Evolutionary conservation across 2,329 filamentous ascomycete genomes (phyloP).

Genomic region (Leptographium wingfieldii): DNA sequence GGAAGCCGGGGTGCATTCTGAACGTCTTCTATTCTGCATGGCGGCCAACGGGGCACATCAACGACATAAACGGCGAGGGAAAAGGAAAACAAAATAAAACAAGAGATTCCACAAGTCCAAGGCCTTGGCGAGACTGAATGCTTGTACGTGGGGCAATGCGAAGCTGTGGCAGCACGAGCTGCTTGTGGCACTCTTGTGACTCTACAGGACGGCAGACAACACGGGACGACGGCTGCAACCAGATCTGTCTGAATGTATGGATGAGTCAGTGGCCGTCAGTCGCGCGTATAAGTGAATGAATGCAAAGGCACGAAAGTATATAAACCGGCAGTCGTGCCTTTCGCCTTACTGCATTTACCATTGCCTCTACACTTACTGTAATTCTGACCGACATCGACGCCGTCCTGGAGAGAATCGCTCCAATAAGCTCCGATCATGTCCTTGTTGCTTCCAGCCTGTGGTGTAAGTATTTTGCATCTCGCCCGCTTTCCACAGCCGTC

Average conservation of each 20-base stretch:
- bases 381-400: too few relatives aligned
- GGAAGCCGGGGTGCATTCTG: background rate
- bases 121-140: too few relatives aligned
- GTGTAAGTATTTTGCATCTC: too few relatives aligned
- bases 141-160: too few relatives aligned
- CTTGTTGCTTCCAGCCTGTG: background rate
- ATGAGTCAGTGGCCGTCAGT: background rate
- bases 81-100: background rate
- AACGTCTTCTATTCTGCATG: slow-evolving; percentile 5
- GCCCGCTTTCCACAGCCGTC: too few relatives aligned
- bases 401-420: too few relatives aligned
- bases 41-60: slow-evolving; percentile 1
- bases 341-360: background rate
- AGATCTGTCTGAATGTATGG: background rate
- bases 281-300: background rate
- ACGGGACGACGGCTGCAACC: background rate
- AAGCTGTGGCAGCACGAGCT: background rate
- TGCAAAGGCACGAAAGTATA: background rate
- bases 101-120: background rate
- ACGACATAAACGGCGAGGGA: background rate
- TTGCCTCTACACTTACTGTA: too few relatives aligned
- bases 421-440: too few relatives aligned
- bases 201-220: background rate
- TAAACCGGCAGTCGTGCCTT: background rate
- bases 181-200: background rate